Percentiles rank a stretch among this genome's conserved stretches.
phyloP scores from a whole-genome alignment of 2,329 filamentous ascomycete genomes.

The Epicoccum sorghinum region DNA sequence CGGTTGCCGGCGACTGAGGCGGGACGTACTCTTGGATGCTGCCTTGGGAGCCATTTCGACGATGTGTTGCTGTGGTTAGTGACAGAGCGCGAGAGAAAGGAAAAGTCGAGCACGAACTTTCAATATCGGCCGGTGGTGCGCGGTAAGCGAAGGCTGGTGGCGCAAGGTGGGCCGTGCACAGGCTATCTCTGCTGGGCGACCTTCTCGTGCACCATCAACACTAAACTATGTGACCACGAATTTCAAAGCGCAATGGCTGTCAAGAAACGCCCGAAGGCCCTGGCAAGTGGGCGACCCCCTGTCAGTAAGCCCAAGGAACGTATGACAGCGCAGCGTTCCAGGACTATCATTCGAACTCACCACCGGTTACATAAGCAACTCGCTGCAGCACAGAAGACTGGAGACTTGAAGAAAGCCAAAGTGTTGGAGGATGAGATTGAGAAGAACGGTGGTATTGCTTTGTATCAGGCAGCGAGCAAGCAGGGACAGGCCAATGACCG shows the following conservation, averaged over 20 bases:
- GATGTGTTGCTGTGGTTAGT: conserved; percentile 44
- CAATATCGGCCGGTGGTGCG: conserved; percentile 20
- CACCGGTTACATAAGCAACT: conserved; percentile 65
- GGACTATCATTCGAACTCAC: conserved; percentile 64
- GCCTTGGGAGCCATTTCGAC: conserved; percentile 50
- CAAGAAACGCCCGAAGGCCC: conserved; percentile 41
- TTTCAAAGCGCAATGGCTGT: conserved; percentile 33
- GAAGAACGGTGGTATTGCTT: conserved; percentile 63
- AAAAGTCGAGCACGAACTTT: conserved; percentile 27
- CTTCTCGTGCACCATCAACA: neutral
- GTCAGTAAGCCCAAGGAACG: conserved; percentile 35
- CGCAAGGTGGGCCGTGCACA: conserved; percentile 3
- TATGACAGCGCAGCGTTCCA: conserved; percentile 63
- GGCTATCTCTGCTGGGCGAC: neutral
- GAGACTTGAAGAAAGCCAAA: conserved; percentile 48
- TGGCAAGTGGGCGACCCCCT: conserved; percentile 45
- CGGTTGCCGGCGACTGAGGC: conserved; percentile 14
- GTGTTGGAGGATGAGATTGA: conserved; percentile 58
- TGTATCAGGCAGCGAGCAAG: conserved; percentile 68
- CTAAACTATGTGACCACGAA: conserved; percentile 9
- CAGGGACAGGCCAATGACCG: conserved; percentile 65
- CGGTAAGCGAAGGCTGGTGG: conserved; percentile 21
- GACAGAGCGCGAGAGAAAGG: conserved; percentile 29
- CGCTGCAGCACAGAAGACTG: conserved; percentile 55
- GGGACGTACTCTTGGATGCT: conserved; percentile 45